These are phyloP conservation scores for Coemansia sp. DNA, from an alignment of 192 early-diverging fungal genomes.

Conservation along the genomic window DNA sequence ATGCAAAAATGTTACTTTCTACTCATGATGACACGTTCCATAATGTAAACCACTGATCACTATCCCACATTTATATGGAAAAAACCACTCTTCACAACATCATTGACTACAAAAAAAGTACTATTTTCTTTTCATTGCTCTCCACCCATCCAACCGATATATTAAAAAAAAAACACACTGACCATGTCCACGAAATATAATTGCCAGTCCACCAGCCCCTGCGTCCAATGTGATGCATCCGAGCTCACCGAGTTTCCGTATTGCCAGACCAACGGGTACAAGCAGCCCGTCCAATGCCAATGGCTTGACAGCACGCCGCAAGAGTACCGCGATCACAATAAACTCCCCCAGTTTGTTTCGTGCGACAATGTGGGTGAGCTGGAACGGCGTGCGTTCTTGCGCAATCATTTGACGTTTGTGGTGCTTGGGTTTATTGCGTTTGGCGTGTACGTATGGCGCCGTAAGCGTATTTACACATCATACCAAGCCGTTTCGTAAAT, in stretches of 20 bases:
- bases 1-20: too few relatives aligned
- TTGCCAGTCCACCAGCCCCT: constrained; percentile 7
- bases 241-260: constrained; percentile 7
- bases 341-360: constrained; percentile 15
- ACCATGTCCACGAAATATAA: too few relatives aligned
- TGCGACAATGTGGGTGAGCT: constrained; percentile 12
- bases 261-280: constrained; percentile 23
- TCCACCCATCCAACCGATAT: too few relatives aligned
- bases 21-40: too few relatives aligned
- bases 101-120: too few relatives aligned
- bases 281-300: constrained; percentile 33
- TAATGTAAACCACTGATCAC: too few relatives aligned
- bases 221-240: background rate
- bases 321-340: constrained; percentile 27
- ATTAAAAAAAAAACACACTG: too few relatives aligned
- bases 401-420: constrained; percentile 30
- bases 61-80: too few relatives aligned
- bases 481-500: too few relatives aligned
- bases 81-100: too few relatives aligned
- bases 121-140: too few relatives aligned
- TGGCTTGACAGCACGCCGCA: constrained; percentile 31
- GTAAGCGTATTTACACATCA: constrained; percentile 10
- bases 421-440: constrained; percentile 27
- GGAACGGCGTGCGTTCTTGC: constrained; percentile 19
- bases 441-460: constrained; percentile 35